Conservation (phyloP, 2,329 filamentous ascomycete species). For the Curvularia spicifera region DNA sequence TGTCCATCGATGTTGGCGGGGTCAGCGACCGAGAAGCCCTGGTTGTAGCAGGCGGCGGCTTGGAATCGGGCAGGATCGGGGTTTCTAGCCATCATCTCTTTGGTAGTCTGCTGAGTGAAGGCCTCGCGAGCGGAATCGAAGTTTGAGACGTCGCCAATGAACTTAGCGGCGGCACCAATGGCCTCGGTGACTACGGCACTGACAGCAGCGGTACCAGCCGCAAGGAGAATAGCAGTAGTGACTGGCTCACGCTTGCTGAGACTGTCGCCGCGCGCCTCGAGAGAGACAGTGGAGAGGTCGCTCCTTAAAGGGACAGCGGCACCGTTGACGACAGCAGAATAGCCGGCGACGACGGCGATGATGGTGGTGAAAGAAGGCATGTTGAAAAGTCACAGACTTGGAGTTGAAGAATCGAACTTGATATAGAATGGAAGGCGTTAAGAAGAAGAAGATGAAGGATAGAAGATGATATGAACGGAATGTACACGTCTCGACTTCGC, state of each 20-base stretch:
- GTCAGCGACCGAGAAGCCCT: conserved; percentile 8
- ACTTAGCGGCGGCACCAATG: conserved; percentile 4
- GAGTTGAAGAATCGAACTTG: conserved; percentile 1
- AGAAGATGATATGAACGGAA: not conserved
- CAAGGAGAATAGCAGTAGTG: conserved; percentile 10
- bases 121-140: conserved; percentile 13
- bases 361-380: conserved; percentile 17
- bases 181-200: conserved; percentile 14
- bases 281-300: not conserved
- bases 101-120: conserved; percentile 15
- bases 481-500: not conserved
- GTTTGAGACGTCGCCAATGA: conserved; percentile 13
- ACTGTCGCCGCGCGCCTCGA: conserved; percentile 3
- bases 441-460: not conserved
- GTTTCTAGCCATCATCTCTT: conserved; percentile 11
- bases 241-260: conserved; percentile 13
- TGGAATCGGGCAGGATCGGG: conserved; percentile 10
- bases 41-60: conserved; percentile 17
- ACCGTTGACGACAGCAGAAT: conserved; percentile 11
- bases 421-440: not conserved
- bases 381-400: conserved; percentile 14
- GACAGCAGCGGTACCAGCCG: conserved; percentile 14
- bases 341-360: conserved; percentile 8
- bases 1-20: conserved; percentile 8
- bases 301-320: conserved; percentile 7